A percentile compares a stretch with the other conserved stretches of the same genome.
Conservation (phyloP, 768 basidiomycete species). For the Russula sp. region DNA sequence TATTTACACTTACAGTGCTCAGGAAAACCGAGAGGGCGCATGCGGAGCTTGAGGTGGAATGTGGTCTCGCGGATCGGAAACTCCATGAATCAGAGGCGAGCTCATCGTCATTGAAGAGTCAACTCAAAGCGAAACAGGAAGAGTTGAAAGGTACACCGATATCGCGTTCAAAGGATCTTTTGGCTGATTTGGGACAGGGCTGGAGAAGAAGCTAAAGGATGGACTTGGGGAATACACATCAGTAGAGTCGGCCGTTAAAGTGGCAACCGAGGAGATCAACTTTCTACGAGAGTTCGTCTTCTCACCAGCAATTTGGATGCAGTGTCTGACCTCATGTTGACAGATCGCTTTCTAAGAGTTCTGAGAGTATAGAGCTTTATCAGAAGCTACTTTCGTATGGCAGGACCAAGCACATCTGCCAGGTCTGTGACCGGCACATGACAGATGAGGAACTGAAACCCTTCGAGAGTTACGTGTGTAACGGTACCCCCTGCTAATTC, state of each 20-base stretch:
- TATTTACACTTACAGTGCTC: background rate
- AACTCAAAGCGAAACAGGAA: slow-evolving; percentile 52
- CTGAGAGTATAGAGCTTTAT: slow-evolving; percentile 43
- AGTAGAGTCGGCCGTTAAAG: slow-evolving; percentile 44
- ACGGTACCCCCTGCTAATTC: background rate
- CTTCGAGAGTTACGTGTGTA: slow-evolving; percentile 52
- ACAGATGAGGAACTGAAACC: slow-evolving; percentile 43
- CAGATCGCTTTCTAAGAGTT: slow-evolving; percentile 25
- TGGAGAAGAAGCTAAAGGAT: slow-evolving; percentile 42
- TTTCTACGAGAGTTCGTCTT: slow-evolving; percentile 37
- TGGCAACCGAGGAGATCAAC: slow-evolving; percentile 38
- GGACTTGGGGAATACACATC: slow-evolving; percentile 35
- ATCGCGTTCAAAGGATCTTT: background rate
- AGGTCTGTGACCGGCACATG: slow-evolving; percentile 68
- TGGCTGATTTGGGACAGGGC: slow-evolving; percentile 28
- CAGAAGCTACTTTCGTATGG: slow-evolving; percentile 49
- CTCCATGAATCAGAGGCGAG: slow-evolving; percentile 59
- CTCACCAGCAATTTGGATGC: slow-evolving; percentile 2
- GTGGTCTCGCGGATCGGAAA: slow-evolving; percentile 41
- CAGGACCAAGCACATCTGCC: slow-evolving; percentile 59
- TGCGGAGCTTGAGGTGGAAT: slow-evolving; percentile 37
- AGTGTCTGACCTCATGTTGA: slow-evolving; percentile 5
- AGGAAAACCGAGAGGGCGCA: slow-evolving; percentile 69
- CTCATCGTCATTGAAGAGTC: slow-evolving; percentile 50
- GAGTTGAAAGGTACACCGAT: slow-evolving; percentile 51